Evolutionary conservation across 371 early-diverging fungal genomes (phyloP).

Genomic region (Mucor velutinosus): DNA sequence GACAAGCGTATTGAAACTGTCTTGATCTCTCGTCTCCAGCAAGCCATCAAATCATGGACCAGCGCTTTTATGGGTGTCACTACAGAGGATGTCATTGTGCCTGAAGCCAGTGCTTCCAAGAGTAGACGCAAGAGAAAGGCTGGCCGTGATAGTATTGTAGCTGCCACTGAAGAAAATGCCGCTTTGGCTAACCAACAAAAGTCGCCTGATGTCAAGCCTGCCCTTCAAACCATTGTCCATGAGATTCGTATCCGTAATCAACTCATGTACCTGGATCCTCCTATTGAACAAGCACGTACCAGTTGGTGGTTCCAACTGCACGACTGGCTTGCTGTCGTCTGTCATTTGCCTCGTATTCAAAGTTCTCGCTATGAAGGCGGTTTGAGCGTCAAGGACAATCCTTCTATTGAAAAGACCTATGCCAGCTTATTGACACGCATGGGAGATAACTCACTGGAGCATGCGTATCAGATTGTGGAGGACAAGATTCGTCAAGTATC

Average conservation of each 20-base stretch:
- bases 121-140: slow-evolving; percentile 62
- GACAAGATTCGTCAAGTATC: slow-evolving; percentile 75
- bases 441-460: slow-evolving; percentile 66
- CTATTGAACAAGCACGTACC: slow-evolving; percentile 91
- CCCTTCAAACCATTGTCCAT: slow-evolving; percentile 71
- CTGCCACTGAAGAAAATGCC: slow-evolving; percentile 36
- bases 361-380: slow-evolving; percentile 92
- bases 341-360: slow-evolving; percentile 80
- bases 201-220: slow-evolving; percentile 61
- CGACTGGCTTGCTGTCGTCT: slow-evolving; percentile 85
- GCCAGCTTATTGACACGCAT: slow-evolving; percentile 75
- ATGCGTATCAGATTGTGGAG: slow-evolving; percentile 89
- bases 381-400: slow-evolving; percentile 60
- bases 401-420: slow-evolving; percentile 64
- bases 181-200: slow-evolving; percentile 43
- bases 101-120: slow-evolving; percentile 49
- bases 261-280: slow-evolving; percentile 94
- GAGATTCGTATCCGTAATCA: slow-evolving; percentile 92
- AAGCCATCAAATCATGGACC: slow-evolving; percentile 81
- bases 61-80: slow-evolving; percentile 66
- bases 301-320: slow-evolving; percentile 92
- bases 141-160: slow-evolving; percentile 35
- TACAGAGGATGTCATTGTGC: slow-evolving; percentile 48
- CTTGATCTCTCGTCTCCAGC: slow-evolving; percentile 76
- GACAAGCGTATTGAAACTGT: slow-evolving; percentile 83